phyloP scores from a whole-genome alignment of 2,329 filamentous ascomycete genomes.

The Pseudocercospora crystallina region DNA sequence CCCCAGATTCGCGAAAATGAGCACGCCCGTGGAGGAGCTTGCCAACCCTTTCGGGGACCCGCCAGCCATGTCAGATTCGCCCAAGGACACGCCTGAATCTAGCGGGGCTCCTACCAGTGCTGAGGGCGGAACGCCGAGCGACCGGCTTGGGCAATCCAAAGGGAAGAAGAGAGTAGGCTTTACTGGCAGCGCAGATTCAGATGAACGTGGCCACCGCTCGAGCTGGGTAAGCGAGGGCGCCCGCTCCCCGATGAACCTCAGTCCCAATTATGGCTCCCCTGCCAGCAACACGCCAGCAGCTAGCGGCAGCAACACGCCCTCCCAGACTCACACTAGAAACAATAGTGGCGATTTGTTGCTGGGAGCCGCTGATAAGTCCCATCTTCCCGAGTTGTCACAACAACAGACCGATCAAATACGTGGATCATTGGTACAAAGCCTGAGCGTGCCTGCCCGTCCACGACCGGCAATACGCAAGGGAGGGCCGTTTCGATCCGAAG shows the following conservation, averaged over 20 bases:
- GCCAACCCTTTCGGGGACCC: constrained; percentile 23
- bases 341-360: constrained; percentile 22
- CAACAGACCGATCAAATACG: constrained; percentile 34
- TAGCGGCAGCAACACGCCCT: constrained; percentile 23
- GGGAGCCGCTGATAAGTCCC: constrained; percentile 22
- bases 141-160: constrained; percentile 15
- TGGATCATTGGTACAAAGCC: constrained; percentile 23
- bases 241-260: constrained; percentile 16
- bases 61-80: constrained; percentile 11
- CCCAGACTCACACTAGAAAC: constrained; percentile 14
- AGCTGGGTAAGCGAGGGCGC: constrained; percentile 19
- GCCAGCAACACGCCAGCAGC: constrained; percentile 12
- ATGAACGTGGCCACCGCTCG: constrained; percentile 15
- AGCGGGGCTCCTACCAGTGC: constrained; percentile 20
- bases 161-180: constrained; percentile 30
- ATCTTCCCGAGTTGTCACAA: constrained; percentile 32
- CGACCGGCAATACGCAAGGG: constrained; percentile 32
- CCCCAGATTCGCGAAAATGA: constrained; percentile 12
- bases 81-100: constrained; percentile 11
- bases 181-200: constrained; percentile 18
- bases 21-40: constrained; percentile 25
- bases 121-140: constrained; percentile 18
- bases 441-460: constrained; percentile 25
- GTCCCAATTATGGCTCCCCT: constrained; percentile 9
- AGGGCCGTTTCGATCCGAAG: constrained; percentile 8